Evolutionary conservation across 2,329 filamentous ascomycete genomes (phyloP), one percentile per base, ranked within the genome.

Genomic region (Fusarium keratoplasticum): DNA sequence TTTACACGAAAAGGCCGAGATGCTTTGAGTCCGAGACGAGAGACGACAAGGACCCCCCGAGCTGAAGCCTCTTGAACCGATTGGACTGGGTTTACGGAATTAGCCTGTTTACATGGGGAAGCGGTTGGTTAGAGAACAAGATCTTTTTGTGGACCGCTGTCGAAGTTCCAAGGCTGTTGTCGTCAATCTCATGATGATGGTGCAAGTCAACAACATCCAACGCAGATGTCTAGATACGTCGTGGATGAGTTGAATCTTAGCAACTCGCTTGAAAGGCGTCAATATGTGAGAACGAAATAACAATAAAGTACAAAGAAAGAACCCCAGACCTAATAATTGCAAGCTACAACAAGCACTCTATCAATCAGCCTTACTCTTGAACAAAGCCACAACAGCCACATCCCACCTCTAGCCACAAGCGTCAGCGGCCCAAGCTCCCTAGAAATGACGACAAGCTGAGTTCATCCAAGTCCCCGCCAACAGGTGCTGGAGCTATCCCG

Each of bases 381-480:
- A 22, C 22, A 25, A n/a, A 52, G 62, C 59, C 70, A 58, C 65
- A 54, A 16, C 54, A 70, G 70, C 67, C 67, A 62, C 67, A 61
- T 6, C 52, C 55, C 25, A 27, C 22, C 54, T 36, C 52, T 64
- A 55, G 44, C 61, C 69, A 20, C 60, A 50, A 61, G 65, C 38
- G 35, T 29, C 61, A 71, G 61, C 62, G 52, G 52, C 70, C 58
- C 74, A 61, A 59, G 73, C 74, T 76, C 70, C 70, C 50, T 31
- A 22, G 62, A 65, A 67, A 75, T 80, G 79, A 80, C 79, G 79
- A 80, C 76, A 79, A 66, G 72, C 70, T 79, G 78, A 77, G 70
- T 70, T 77, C 74, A 77, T 69, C 62, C 62, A 70, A 73, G 64
- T 54, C 68, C 58, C 57, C 64, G 66, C 44, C 44, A 50, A 18